Conservation (phyloP, 768 basidiomycete genomes). For the Suillus decipiens region DNA sequence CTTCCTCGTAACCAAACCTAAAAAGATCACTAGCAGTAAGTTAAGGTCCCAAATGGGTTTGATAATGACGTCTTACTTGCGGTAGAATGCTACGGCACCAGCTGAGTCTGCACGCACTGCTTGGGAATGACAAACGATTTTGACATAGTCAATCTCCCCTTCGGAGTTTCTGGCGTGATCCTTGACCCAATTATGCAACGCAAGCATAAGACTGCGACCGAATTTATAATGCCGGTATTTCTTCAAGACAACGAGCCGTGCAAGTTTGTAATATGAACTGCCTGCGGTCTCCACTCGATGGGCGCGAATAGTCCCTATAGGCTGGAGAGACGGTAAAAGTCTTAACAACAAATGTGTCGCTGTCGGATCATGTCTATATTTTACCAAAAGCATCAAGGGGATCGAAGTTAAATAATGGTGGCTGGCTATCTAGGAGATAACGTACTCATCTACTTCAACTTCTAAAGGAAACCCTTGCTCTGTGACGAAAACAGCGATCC, state of each 20-base stretch:
- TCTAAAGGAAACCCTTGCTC: constrained; percentile 71
- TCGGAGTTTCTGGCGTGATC: constrained; percentile 34
- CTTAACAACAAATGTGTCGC: constrained; percentile 76
- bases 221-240: constrained; percentile 64
- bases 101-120: constrained; percentile 30
- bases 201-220: constrained; percentile 65
- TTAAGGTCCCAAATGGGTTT: constrained; percentile 13
- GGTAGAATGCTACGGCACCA: constrained; percentile 70
- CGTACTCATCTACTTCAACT: constrained; percentile 72
- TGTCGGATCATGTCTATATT: constrained; percentile 55
- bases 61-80: constrained; percentile 50
- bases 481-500: constrained; percentile 48
- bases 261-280: constrained; percentile 64
- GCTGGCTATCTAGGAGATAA: constrained; percentile 19
- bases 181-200: constrained; percentile 60
- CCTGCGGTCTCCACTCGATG: constrained; percentile 36
- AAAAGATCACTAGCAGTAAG: constrained; percentile 19
- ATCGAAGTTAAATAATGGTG: neutral
- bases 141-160: constrained; percentile 31
- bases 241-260: constrained; percentile 67
- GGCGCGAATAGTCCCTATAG: constrained; percentile 72
- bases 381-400: neutral
- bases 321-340: constrained; percentile 56
- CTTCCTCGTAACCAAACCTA: constrained; percentile 68
- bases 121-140: constrained; percentile 70